Conservation (phyloP, 169 alveolate genomes). For the Cryptosporidium ubiquitum region DNA sequence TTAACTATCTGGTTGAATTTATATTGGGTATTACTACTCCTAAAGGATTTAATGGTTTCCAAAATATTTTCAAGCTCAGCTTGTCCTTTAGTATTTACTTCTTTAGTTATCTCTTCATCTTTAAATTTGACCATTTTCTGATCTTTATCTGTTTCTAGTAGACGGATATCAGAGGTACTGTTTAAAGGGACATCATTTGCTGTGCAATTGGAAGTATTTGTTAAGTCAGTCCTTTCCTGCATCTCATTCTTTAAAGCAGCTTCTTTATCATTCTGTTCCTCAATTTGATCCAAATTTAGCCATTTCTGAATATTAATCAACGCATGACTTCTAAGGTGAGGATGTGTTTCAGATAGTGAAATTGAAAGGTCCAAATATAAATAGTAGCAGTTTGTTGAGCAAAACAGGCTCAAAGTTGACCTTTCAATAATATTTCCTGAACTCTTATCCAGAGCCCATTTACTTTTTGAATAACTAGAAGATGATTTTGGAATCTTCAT, state of each 20-base stretch:
- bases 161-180: not conserved
- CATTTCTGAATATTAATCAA: constrained; percentile 14
- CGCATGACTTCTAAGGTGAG: constrained; percentile 46
- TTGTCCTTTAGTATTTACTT: not conserved
- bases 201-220: not conserved
- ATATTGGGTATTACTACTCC: not conserved
- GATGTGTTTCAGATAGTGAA: constrained; percentile 21
- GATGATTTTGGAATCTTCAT: constrained; percentile 6
- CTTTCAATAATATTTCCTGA: constrained; percentile 44
- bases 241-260: not conserved
- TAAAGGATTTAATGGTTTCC: not conserved
- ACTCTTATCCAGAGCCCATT: constrained; percentile 39
- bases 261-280: not conserved
- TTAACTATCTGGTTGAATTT: constrained; percentile 5
- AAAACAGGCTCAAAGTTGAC: constrained; percentile 32
- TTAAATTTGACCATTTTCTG: not conserved
- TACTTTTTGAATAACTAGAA: not conserved
- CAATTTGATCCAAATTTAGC: constrained; percentile 6
- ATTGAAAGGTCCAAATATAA: not conserved
- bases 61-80: constrained; percentile 8
- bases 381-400: constrained; percentile 58
- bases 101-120: not conserved
- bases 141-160: too few species aligned
- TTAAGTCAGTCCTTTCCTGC: not conserved
- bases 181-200: not conserved